A percentile compares a stretch with the other conserved stretches of the same genome.
phyloP scores from a whole-genome alignment of 2,329 filamentous ascomycete genomes.

The Aspergillus sp. region DNA sequence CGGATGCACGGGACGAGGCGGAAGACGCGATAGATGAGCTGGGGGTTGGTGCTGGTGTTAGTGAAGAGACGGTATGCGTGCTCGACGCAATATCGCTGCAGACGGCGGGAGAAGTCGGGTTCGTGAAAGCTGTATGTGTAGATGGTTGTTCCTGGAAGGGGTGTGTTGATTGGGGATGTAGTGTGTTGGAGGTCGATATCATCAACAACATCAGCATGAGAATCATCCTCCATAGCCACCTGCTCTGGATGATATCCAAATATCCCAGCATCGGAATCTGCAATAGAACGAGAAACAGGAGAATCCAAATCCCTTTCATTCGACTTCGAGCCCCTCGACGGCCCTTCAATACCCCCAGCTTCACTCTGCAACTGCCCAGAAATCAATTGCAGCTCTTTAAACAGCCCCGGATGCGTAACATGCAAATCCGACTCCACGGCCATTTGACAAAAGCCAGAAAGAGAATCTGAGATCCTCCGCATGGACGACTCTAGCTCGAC shows the following conservation, averaged over 20 bases:
- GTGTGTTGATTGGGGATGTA: too few relatives aligned
- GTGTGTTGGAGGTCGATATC: too few relatives aligned
- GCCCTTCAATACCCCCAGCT: too few relatives aligned
- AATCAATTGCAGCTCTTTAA: too few relatives aligned
- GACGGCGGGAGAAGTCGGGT: conserved; percentile 62
- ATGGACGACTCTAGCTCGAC: conserved; percentile 62
- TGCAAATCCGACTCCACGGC: conserved; percentile 11
- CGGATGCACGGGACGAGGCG: conserved; percentile 62
- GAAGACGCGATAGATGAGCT: conserved; percentile 55
- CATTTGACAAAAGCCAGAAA: conserved; percentile 59
- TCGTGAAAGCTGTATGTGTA: conserved; percentile 60
- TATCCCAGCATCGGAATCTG: not conserved
- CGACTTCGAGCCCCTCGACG: too few relatives aligned
- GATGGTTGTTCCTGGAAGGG: not conserved
- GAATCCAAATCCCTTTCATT: not conserved
- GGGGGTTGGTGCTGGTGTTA: conserved; percentile 41
- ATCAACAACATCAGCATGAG: too few relatives aligned
- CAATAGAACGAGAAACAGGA: conserved; percentile 3
- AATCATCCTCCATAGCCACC: not conserved
- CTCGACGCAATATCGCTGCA: conserved; percentile 65
- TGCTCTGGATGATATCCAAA: not conserved
- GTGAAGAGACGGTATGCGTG: conserved; percentile 55
- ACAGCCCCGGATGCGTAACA: too few relatives aligned
- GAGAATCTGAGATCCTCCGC: conserved; percentile 66
- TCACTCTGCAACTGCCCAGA: too few relatives aligned